Evolutionary conservation across 345 rosid species (phyloP).

Genomic region (Gossypium arboreum): DNA sequence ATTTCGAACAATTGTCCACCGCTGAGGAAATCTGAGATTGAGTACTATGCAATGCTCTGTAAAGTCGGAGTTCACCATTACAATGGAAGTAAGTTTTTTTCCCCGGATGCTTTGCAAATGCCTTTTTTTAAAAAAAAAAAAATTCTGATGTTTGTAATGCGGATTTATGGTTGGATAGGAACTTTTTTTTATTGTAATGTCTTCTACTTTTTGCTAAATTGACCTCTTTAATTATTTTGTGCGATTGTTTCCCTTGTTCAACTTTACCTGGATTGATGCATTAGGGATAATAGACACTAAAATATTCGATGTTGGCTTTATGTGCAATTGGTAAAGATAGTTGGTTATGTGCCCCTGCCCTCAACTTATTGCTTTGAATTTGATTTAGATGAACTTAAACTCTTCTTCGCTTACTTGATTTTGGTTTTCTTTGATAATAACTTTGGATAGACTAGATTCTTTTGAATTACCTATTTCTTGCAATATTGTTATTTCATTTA

Average conservation of each 20-base stretch:
- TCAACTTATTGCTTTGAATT: neutral
- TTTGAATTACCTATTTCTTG: neutral
- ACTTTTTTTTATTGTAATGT: neutral
- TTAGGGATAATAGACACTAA: neutral
- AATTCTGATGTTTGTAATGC: neutral
- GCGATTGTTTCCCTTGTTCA: neutral
- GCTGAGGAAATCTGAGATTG: constrained; percentile 64
- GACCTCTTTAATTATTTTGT: neutral
- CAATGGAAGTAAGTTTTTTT: constrained; percentile 51
- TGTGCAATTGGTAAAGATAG: neutral
- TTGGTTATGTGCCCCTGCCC: neutral
- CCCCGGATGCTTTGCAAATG: neutral
- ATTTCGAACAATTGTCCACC: constrained; percentile 66
- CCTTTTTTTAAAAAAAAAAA: neutral
- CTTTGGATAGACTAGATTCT: neutral
- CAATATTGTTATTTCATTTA: neutral
- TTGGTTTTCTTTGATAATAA: neutral
- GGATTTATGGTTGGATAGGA: neutral
- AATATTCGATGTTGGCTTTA: neutral
- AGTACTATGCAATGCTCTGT: constrained; percentile 65
- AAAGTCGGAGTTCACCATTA: constrained; percentile 69
- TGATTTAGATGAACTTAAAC: neutral
- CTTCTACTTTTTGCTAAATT: neutral
- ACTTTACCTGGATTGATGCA: neutral
- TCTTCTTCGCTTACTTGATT: too few species aligned